Evolutionary conservation across 345 rosid genomes (phyloP).

Genomic region (Acer campestre): DNA sequence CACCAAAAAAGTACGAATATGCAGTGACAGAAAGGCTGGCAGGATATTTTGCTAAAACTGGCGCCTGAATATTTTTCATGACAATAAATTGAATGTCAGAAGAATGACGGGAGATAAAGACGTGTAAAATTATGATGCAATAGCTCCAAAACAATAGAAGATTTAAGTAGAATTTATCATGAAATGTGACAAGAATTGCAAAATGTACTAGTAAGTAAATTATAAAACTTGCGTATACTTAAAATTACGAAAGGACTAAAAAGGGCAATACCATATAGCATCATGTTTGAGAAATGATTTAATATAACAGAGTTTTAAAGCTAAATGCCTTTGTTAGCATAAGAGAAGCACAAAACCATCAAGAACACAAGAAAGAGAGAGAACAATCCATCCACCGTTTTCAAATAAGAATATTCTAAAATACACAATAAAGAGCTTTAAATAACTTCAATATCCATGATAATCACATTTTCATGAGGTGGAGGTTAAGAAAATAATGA

Average conservation of each 20-base stretch:
- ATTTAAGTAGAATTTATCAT: background rate
- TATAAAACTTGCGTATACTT: no score
- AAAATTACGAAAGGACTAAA: no score
- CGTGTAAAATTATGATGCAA: background rate
- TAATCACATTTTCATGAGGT: background rate
- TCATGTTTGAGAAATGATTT: no score
- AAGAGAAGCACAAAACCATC: background rate
- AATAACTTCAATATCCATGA: background rate
- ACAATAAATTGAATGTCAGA: slow-evolving; percentile 17
- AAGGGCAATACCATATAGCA: no score
- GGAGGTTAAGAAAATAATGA: background rate
- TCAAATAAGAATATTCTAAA: background rate
- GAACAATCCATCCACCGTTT: background rate
- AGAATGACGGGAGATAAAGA: background rate
- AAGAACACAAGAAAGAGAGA: background rate
- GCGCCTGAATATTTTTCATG: slow-evolving; percentile 59
- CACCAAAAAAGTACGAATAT: slow-evolving; percentile 77
- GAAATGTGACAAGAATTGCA: background rate
- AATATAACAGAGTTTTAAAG: no score
- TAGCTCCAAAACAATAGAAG: background rate
- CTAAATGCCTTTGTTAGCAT: no score
- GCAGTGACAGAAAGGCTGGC: slow-evolving; percentile 87
- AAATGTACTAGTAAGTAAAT: no score
- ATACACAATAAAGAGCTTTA: background rate
- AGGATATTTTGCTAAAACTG: slow-evolving; percentile 77